A percentile compares a stretch with the other conserved stretches of the same genome.
Conservation (phyloP, 805 yeast genomes). For the Suhomyces xylopsoci region DNA sequence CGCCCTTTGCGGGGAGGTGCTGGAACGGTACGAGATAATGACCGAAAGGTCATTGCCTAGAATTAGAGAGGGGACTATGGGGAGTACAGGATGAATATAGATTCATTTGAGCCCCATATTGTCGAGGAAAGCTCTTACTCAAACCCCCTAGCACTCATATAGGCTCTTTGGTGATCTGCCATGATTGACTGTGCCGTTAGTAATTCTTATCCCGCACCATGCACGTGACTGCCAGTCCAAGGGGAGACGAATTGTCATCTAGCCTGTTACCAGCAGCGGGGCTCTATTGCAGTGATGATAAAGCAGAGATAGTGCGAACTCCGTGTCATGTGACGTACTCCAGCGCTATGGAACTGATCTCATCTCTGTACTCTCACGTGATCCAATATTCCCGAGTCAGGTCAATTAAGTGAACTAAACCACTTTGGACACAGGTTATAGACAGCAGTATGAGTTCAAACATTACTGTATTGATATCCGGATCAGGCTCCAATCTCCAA, state of each 20-base stretch:
- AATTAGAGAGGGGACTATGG: background rate
- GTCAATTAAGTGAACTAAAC: background rate
- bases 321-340: background rate
- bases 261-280: background rate
- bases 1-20: conserved; percentile 3
- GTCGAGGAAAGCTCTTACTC: background rate
- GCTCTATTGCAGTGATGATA: background rate
- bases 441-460: conserved; percentile 6
- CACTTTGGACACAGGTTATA: background rate
- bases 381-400: conserved; percentile 10
- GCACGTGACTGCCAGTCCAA: background rate
- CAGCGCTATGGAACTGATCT: background rate
- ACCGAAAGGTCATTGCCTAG: background rate
- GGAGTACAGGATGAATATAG: background rate
- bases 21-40: background rate
- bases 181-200: background rate
- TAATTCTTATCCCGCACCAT: background rate
- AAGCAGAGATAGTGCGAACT: background rate
- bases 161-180: no score
- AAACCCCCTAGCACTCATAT: no score
- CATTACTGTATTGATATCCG: conserved; percentile 84
- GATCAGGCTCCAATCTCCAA: conserved; percentile 93
- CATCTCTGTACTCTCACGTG: conserved; percentile 1
- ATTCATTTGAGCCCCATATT: background rate
- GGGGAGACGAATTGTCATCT: background rate